Evolutionary conservation across 192 early-diverging fungal species (phyloP).

Genomic region (Dimargaris cristalligena): DNA sequence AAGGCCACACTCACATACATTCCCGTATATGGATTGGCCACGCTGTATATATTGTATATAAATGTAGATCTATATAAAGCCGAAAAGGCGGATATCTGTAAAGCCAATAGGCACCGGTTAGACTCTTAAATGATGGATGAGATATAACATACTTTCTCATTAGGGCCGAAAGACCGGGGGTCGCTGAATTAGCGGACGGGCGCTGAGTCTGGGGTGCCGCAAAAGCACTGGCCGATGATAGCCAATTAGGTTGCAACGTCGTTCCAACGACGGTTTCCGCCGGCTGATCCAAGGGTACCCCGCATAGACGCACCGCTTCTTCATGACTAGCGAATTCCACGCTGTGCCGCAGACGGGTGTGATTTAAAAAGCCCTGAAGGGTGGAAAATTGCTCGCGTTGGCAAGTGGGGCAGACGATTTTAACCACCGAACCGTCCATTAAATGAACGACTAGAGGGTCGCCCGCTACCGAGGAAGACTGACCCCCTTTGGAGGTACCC

Average conservation of each 20-base stretch:
- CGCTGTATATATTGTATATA: neutral
- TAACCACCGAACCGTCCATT: slow-evolving; percentile 30
- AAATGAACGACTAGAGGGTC: slow-evolving; percentile 20
- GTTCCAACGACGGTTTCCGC: slow-evolving; percentile 3
- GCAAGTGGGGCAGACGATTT: slow-evolving; percentile 63
- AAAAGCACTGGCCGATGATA: slow-evolving; percentile 17
- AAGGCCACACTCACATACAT: no score
- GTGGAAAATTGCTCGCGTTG: slow-evolving; percentile 57
- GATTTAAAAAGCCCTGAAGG: slow-evolving; percentile 76
- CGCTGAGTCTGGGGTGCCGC: slow-evolving; percentile 33
- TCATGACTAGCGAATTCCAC: slow-evolving; percentile 58
- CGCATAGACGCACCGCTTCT: slow-evolving; percentile 57
- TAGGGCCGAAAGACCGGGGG: neutral
- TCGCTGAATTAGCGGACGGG: neutral
- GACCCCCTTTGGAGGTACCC: no score
- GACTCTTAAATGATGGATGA: neutral
- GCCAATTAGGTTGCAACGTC: slow-evolving; percentile 13
- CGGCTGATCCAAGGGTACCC: slow-evolving; percentile 31
- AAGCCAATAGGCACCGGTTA: no score
- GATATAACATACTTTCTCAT: neutral
- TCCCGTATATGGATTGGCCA: no score
- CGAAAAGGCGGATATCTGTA: no score
- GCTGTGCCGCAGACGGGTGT: slow-evolving; percentile 55
- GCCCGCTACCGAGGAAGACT: no score
- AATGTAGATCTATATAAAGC: neutral